Percentiles rank a stretch among this genome's conserved stretches.
Conservation (phyloP, 2,329 filamentous ascomycete genomes). For the Sclerotiophoma versabilis region DNA sequence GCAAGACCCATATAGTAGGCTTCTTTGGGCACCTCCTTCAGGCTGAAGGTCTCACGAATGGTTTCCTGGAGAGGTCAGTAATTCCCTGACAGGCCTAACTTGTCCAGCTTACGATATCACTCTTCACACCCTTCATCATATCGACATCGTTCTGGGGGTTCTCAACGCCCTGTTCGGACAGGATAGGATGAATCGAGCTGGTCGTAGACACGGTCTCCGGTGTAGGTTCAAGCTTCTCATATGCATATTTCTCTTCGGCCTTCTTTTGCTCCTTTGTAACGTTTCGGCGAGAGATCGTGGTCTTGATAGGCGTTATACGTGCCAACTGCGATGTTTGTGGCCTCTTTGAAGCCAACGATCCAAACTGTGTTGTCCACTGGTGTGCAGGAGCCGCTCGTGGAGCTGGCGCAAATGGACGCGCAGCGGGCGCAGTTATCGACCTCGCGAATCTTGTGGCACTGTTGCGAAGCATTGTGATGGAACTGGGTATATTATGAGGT, state of each 20-base stretch:
- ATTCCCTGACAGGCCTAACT: neutral
- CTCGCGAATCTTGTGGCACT: constrained; percentile 53
- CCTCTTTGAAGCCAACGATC: constrained; percentile 46
- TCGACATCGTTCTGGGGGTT: constrained; percentile 47
- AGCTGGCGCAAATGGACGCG: constrained; percentile 39
- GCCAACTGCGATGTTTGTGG: constrained; percentile 42
- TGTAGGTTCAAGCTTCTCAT: constrained; percentile 64
- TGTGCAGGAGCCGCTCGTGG: constrained; percentile 27
- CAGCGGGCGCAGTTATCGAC: constrained; percentile 42
- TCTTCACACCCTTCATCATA: constrained; percentile 56
- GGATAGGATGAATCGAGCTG: constrained; percentile 58
- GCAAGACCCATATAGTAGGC: constrained; percentile 60
- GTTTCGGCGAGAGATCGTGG: constrained; percentile 51
- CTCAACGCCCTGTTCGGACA: constrained; percentile 46
- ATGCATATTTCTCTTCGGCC: constrained; percentile 61
- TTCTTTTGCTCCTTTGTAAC: constrained; percentile 60
- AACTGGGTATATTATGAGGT: constrained; percentile 6
- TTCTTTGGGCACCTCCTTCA: constrained; percentile 55
- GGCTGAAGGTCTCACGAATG: constrained; percentile 58
- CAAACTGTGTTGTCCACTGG: constrained; percentile 54
- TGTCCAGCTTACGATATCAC: constrained; percentile 40
- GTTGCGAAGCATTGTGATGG: constrained; percentile 52
- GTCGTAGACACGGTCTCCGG: constrained; percentile 67
- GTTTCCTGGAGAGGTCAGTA: constrained; percentile 48
- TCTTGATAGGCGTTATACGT: constrained; percentile 43